Evolutionary conservation across 345 rosid species (phyloP).

Genomic region (Heritiera fomes): DNA sequence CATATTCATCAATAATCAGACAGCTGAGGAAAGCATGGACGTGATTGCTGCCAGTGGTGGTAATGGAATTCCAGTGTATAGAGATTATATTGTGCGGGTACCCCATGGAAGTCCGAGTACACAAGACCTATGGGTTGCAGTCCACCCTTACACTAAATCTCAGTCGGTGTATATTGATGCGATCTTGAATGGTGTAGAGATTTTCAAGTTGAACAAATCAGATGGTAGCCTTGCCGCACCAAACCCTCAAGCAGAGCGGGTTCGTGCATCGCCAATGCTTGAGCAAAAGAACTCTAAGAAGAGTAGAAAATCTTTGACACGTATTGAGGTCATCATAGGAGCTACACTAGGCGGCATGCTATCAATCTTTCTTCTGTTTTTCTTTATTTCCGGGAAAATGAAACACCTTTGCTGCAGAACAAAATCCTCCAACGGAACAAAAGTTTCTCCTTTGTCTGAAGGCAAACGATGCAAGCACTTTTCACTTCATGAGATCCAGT

Average conservation of each 20-base stretch:
- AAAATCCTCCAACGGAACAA: constrained; percentile 28
- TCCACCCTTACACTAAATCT: too few species aligned
- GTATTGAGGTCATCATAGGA: constrained; percentile 17
- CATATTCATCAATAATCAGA: constrained; percentile 28
- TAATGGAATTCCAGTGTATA: constrained; percentile 16
- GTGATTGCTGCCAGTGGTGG: constrained; percentile 27
- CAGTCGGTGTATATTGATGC: too few species aligned
- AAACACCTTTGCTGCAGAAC: constrained; percentile 7
- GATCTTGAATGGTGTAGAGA: too few species aligned
- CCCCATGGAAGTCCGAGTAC: too few species aligned
- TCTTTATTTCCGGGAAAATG: neutral
- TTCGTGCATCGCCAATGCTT: neutral
- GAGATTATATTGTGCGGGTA: too few species aligned
- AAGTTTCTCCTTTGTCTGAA: constrained; percentile 18
- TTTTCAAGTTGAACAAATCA: too few species aligned
- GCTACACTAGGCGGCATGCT: constrained; percentile 26
- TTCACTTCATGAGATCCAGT: constrained; percentile 22
- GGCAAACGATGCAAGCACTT: constrained; percentile 37
- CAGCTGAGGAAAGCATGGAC: constrained; percentile 15
- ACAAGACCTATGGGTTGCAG: too few species aligned
- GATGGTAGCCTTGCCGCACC: constrained; percentile 6
- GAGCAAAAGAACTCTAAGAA: too few species aligned
- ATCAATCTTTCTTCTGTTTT: constrained; percentile 1
- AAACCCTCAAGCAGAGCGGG: constrained; percentile 27
- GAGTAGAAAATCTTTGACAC: neutral